These are phyloP conservation scores for Naumovozyma dairenensis DNA, from an alignment of 805 yeast species.

Conservation along the genomic window DNA sequence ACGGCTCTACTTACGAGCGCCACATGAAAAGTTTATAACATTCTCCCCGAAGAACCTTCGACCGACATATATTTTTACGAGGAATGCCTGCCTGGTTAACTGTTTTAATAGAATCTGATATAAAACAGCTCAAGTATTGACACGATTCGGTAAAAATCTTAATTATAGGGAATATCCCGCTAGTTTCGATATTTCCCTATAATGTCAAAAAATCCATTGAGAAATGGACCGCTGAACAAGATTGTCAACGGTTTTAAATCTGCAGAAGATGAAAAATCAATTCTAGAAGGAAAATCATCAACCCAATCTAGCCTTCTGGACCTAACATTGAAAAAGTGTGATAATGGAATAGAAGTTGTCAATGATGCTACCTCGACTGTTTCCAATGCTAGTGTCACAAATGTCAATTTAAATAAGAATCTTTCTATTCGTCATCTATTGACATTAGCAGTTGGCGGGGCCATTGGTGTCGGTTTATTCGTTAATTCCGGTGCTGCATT, in stretches of 20 bases:
- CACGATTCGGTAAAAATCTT: too few relatives aligned
- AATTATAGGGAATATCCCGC: too few relatives aligned
- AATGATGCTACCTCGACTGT: slow-evolving; percentile 3
- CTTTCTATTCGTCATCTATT: slow-evolving; percentile 38
- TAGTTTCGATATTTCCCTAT: too few relatives aligned
- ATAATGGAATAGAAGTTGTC: background rate
- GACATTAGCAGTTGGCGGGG: slow-evolving; percentile 60
- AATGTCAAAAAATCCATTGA: slow-evolving; percentile 10
- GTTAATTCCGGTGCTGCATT: slow-evolving; percentile 57
- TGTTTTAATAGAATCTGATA: too few relatives aligned
- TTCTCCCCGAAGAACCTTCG: too few relatives aligned
- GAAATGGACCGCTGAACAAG: slow-evolving; percentile 11
- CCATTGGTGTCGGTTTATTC: slow-evolving; percentile 61
- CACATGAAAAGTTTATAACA: too few relatives aligned
- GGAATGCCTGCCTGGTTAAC: too few relatives aligned
- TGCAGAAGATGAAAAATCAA: slow-evolving; percentile 1
- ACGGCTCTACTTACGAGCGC: too few relatives aligned
- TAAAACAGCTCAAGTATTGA: too few relatives aligned
- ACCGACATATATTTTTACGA: too few relatives aligned
- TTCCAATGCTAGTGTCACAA: slow-evolving; percentile 8
- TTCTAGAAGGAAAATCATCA: background rate
- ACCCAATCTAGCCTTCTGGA: background rate
- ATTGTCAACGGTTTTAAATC: slow-evolving; percentile 13
- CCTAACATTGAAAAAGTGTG: background rate
- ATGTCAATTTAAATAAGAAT: slow-evolving; percentile 16